Evolutionary conservation across 2,329 filamentous ascomycete species (phyloP).

Genomic region (Teratosphaeriaceae sp.): DNA sequence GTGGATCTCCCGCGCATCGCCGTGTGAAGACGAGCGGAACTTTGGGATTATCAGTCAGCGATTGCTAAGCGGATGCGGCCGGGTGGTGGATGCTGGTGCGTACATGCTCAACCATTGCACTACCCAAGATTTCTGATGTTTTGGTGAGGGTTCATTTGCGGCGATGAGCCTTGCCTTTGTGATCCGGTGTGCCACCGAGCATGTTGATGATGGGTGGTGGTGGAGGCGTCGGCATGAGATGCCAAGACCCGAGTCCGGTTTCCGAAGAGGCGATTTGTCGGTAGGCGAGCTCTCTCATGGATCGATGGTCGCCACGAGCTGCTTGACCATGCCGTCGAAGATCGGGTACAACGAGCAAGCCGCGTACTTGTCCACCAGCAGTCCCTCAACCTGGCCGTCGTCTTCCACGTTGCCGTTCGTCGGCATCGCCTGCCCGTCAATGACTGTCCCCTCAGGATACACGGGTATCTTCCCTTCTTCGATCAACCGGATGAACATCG

Average conservation of each 20-base stretch:
- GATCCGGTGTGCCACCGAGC: not conserved
- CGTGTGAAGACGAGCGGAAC: slow-evolving; percentile 2
- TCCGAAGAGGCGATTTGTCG: no score
- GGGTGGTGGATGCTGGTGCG: not conserved
- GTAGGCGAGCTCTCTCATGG: not conserved
- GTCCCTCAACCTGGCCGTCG: slow-evolving; percentile 24
- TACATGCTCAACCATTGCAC: slow-evolving; percentile 3
- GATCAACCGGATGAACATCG: slow-evolving; percentile 80
- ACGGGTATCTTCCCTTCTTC: slow-evolving; percentile 63
- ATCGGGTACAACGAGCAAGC: slow-evolving; percentile 63
- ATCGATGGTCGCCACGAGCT: slow-evolving; percentile 12
- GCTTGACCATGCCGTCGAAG: slow-evolving; percentile 54
- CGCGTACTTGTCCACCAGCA: slow-evolving; percentile 65
- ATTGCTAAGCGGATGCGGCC: not conserved
- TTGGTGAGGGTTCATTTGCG: not conserved
- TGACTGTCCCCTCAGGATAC: slow-evolving; percentile 62
- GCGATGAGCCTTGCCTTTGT: not conserved
- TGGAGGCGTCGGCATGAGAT: no score
- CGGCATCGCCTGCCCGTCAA: slow-evolving; percentile 49
- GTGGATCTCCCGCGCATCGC: not conserved
- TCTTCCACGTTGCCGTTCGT: slow-evolving; percentile 19
- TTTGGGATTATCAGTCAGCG: not conserved
- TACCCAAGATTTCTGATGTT: not conserved
- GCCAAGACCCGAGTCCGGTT: no score
- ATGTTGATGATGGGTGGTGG: not conserved